phyloP scores from a whole-genome alignment of 768 basidiomycete species.

The Pulveroboletus sp. region DNA sequence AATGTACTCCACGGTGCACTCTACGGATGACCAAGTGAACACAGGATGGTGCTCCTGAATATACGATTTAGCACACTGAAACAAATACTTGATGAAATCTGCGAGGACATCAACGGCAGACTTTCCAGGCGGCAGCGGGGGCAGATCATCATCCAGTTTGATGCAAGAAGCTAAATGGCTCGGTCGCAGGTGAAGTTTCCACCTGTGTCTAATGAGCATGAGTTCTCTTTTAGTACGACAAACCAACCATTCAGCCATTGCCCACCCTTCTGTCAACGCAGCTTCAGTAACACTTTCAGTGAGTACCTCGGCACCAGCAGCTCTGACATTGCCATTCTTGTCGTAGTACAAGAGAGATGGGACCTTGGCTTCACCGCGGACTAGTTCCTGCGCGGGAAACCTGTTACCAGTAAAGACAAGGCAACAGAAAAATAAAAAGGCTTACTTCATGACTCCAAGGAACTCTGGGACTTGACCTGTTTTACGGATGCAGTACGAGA shows the following conservation, averaged over 20 bases:
- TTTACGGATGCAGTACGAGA: too few relatives aligned
- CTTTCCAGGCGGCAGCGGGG: constrained; percentile 23
- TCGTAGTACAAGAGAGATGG: constrained; percentile 46
- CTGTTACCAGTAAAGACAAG: constrained; percentile 21
- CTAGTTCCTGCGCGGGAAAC: constrained; percentile 37
- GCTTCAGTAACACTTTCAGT: constrained; percentile 28
- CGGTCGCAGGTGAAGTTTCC: constrained; percentile 25
- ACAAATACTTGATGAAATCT: constrained; percentile 22
- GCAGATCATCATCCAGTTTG: constrained; percentile 28
- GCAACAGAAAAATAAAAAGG: too few relatives aligned
- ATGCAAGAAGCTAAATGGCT: constrained; percentile 13
- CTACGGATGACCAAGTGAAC: constrained; percentile 7
- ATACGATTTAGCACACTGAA: constrained; percentile 8
- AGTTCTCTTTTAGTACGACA: background rate
- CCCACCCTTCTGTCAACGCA: constrained; percentile 31
- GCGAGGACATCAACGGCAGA: constrained; percentile 11
- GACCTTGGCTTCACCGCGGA: constrained; percentile 41
- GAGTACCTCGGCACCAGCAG: constrained; percentile 39
- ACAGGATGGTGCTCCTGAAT: constrained; percentile 16
- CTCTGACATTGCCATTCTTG: constrained; percentile 31
- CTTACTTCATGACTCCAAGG: too few relatives aligned
- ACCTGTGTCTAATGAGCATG: constrained; percentile 14
- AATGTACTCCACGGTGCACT: constrained; percentile 16
- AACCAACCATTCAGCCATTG: constrained; percentile 18
- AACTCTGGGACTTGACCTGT: too few relatives aligned